Conservation (phyloP, 768 basidiomycete genomes). For the Collybiopsis luxurians region DNA sequence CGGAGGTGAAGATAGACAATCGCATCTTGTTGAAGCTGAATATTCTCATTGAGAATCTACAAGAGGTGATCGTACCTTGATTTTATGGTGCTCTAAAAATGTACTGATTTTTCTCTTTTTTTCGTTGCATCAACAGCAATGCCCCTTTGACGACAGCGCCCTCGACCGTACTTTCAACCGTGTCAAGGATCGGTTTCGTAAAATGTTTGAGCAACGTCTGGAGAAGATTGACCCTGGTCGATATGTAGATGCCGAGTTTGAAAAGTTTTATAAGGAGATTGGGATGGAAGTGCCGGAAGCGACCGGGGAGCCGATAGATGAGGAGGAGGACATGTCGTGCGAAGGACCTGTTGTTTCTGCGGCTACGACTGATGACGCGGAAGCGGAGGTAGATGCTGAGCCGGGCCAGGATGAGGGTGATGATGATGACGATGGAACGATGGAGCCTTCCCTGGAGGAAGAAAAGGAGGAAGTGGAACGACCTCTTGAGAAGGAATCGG, state of each 20-base stretch:
- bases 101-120: not conserved
- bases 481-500: not conserved
- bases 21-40: slow-evolving; percentile 44
- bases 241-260: slow-evolving; percentile 37
- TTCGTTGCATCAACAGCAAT: slow-evolving; percentile 39
- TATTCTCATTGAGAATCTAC: slow-evolving; percentile 47
- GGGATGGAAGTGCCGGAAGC: slow-evolving; percentile 32
- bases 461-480: not conserved
- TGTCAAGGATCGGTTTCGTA: slow-evolving; percentile 47
- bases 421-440: not conserved
- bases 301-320: slow-evolving; percentile 14
- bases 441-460: not conserved
- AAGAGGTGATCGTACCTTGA: slow-evolving; percentile 34
- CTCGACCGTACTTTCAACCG: slow-evolving; percentile 52
- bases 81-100: slow-evolving; percentile 1
- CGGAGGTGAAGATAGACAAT: slow-evolving; percentile 20
- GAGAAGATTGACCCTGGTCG: slow-evolving; percentile 31
- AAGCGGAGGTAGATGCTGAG: not conserved
- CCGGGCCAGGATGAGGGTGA: not conserved
- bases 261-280: slow-evolving; percentile 39
- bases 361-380: not conserved
- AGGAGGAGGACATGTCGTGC: slow-evolving; percentile 28
- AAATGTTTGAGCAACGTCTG: slow-evolving; percentile 40
- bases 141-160: slow-evolving; percentile 52
- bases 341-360: slow-evolving; percentile 11